phyloP scores from a whole-genome alignment of 164 flowering plant species.

The Cinnamomum chago region DNA sequence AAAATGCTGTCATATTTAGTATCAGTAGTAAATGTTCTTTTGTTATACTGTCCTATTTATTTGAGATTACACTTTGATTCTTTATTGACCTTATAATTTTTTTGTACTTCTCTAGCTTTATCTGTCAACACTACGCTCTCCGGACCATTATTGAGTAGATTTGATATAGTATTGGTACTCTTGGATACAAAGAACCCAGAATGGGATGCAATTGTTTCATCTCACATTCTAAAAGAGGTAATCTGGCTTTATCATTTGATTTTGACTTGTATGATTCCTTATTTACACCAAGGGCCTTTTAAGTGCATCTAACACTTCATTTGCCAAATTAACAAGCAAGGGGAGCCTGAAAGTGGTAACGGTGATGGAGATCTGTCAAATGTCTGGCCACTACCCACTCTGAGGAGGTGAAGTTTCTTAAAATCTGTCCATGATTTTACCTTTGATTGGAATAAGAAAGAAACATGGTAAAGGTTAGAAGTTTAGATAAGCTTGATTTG shows the following conservation, averaged over 20 bases:
- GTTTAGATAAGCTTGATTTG: too few species aligned
- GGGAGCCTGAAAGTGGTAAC: conserved; percentile 34
- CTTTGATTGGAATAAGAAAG: not conserved
- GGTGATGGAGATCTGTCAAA: conserved; percentile 38
- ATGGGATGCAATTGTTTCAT: conserved; percentile 95
- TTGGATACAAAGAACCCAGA: conserved; percentile 95
- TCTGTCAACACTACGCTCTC: conserved; percentile 95
- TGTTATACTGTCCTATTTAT: not conserved
- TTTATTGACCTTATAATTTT: conserved; percentile 19
- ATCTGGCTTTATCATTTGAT: not conserved
- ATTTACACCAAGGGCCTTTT: conserved; percentile 6
- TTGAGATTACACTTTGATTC: not conserved
- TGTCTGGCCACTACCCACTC: conserved; percentile 74
- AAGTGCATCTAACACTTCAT: not conserved
- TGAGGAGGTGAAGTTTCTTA: conserved; percentile 51
- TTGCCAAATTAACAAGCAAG: conserved; percentile 28
- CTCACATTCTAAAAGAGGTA: conserved; percentile 92
- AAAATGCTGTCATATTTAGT: not conserved
- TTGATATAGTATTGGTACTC: conserved; percentile 92
- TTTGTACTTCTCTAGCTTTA: conserved; percentile 52
- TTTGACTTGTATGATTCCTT: not conserved
- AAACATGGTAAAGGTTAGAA: too few species aligned
- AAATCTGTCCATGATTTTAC: not conserved
- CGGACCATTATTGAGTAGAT: conserved; percentile 95
- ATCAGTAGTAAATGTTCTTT: not conserved